Percentiles rank a stretch among this genome's conserved stretches.
Evolutionary conservation across 257 asterid species (phyloP).

Genomic region (Solanum acaule): DNA sequence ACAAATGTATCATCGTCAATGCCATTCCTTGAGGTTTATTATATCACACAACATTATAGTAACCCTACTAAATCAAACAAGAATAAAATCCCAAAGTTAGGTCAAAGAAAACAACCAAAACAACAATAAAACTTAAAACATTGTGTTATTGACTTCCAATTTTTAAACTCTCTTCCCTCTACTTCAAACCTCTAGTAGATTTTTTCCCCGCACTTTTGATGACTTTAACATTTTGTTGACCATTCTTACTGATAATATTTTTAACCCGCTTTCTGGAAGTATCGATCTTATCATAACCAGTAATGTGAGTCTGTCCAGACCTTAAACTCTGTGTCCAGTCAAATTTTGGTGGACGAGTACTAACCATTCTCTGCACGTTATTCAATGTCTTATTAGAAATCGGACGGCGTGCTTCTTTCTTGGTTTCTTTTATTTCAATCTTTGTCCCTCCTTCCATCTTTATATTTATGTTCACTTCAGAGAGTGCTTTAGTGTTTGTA

Average conservation of each 20-base stretch:
- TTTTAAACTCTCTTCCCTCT: neutral
- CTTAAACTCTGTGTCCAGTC: conserved; percentile 57
- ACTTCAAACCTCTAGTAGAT: neutral
- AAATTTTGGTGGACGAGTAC: conserved; percentile 11
- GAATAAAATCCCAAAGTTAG: neutral
- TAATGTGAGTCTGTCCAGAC: conserved; percentile 10
- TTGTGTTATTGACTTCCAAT: neutral
- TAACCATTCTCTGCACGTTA: neutral
- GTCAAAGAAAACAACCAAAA: neutral
- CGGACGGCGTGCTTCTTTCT: conserved; percentile 20
- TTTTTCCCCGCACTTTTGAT: neutral
- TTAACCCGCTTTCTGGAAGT: neutral
- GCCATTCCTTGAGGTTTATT: neutral
- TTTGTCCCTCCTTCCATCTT: conserved; percentile 51
- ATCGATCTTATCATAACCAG: neutral
- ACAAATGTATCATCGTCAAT: neutral
- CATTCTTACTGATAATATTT: neutral
- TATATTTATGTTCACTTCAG: conserved; percentile 55
- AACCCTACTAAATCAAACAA: neutral
- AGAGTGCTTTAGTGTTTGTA: conserved; percentile 2
- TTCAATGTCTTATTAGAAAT: neutral
- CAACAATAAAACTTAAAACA: neutral
- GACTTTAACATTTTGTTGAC: neutral
- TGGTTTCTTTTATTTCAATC: conserved; percentile 51
- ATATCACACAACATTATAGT: neutral